These are phyloP conservation scores for Aspergillus sparsus DNA, from an alignment of 495 filamentous ascomycete species.

Conservation along the genomic window DNA sequence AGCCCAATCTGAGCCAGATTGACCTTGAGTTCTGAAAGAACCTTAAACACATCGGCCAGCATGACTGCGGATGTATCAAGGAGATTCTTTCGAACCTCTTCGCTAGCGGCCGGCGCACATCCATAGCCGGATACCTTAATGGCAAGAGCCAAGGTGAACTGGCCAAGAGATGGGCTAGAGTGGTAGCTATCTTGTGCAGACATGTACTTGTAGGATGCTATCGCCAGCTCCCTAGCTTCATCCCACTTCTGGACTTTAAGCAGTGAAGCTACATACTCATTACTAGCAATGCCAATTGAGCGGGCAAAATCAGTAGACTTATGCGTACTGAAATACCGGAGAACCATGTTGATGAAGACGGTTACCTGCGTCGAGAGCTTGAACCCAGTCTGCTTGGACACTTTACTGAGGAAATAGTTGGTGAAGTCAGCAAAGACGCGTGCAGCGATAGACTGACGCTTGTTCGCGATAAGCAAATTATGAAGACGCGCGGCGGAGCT, in stretches of 20 bases:
- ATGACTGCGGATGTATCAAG: constrained; percentile 23
- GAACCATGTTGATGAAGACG: constrained; percentile 33
- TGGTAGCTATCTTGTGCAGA: constrained; percentile 25
- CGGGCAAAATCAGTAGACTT: constrained; percentile 38
- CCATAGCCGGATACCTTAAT: constrained; percentile 25
- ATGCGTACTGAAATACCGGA: constrained; percentile 38
- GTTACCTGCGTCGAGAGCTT: constrained; percentile 28
- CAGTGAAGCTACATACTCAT: constrained; percentile 32
- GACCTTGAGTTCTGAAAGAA: constrained; percentile 23
- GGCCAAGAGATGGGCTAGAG: not conserved
- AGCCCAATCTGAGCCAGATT: constrained; percentile 34
- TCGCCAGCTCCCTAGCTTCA: constrained; percentile 35
- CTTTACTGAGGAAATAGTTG: constrained; percentile 35
- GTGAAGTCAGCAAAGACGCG: constrained; percentile 31
- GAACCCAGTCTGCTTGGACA: constrained; percentile 38
- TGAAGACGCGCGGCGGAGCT: constrained; percentile 38
- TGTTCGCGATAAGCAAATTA: constrained; percentile 34
- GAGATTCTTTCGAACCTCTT: constrained; percentile 21
- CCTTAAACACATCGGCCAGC: constrained; percentile 21
- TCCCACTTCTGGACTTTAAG: constrained; percentile 32
- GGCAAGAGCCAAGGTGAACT: constrained; percentile 8
- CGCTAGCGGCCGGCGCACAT: not conserved
- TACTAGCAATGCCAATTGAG: constrained; percentile 40
- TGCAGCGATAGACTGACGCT: constrained; percentile 30
- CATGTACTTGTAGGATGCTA: constrained; percentile 34